Conservation (phyloP, 768 basidiomycete species). For the Boletus sp. region DNA sequence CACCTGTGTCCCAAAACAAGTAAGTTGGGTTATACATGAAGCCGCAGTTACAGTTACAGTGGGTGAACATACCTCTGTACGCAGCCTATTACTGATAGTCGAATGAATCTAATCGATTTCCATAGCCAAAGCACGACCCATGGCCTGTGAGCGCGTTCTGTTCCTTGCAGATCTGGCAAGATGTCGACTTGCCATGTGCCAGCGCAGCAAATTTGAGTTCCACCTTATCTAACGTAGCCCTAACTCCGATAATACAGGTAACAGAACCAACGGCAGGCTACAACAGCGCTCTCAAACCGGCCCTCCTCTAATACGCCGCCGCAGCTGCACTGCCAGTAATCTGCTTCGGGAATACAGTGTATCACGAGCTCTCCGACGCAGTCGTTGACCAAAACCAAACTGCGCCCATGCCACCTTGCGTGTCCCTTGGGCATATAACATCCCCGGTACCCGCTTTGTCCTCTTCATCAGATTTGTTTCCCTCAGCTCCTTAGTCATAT, state of each 20-base stretch:
- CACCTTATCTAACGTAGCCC: background rate
- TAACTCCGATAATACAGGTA: background rate
- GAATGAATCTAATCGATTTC: background rate
- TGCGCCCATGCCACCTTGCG: too few species aligned
- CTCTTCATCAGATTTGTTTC: background rate
- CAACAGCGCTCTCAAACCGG: background rate
- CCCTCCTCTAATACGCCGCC: background rate
- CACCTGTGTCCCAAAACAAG: too few species aligned
- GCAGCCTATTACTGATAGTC: background rate
- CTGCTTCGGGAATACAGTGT: background rate
- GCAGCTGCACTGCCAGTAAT: background rate
- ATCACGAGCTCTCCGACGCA: background rate
- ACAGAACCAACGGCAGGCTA: background rate
- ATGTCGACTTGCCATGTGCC: too few species aligned
- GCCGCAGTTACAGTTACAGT: too few species aligned
- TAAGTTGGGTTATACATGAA: too few species aligned
- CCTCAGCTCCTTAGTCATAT: background rate
- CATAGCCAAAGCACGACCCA: background rate
- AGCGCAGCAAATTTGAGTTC: background rate
- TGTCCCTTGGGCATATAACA: conserved; percentile 1
- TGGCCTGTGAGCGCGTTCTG: background rate
- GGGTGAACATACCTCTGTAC: background rate
- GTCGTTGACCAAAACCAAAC: background rate
- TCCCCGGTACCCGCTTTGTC: background rate
- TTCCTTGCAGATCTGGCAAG: background rate